Base-by-base conservation (phyloP, 805 yeast species). In the Helenozyma baotianmanensis region DNA sequence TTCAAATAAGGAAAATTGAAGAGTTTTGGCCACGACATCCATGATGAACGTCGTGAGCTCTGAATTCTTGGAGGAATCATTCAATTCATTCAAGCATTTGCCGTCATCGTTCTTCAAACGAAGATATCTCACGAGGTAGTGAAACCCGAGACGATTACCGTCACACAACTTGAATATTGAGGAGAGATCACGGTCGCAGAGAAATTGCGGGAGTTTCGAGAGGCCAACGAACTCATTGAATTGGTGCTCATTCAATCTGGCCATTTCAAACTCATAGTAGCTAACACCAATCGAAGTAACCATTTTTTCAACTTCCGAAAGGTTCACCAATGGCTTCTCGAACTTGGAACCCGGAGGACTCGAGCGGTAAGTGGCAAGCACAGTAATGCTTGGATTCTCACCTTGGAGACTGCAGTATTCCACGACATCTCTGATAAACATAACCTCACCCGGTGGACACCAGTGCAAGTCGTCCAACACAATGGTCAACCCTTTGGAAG, bases 391-490 rank as follows among this genome's bases (percentile, higher is more conserved):
- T 4, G 38, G 28, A 8, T 22, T 17, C 31, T 23, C 39, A n/a
- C 30, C 9, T 25, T 25, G 32, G 25, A 17, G 30, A 10, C 11
- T 21, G 30, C 35, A 42, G 30, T 37, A 50, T 14, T 42, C 45
- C 7, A 54, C 31, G 4, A 60, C 45, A 27, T 65, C 70, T 6
- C 47, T 39, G 3, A 58, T 32, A 38, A 66, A 33, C 4, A 26
- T 35, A 42, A 60, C 50, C 37, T 60, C 68, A 9, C 45, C 51
- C 7, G 36, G 40, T 1, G 73, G 54, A 35, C 69, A 60, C 63
- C 68, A 64, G 33, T 72, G 73, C 16, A 68, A 42, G 47, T 72
- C 74, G 41, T 72, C 77, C 19, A 69, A 47, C 29, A 68, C 55
- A 2, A 72, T 39, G 0, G 75, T 69, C 24, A 72, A 50, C 2